These are phyloP conservation scores for Komagataella phaffii DNA, from an alignment of 805 yeast species.

Conservation along the genomic window DNA sequence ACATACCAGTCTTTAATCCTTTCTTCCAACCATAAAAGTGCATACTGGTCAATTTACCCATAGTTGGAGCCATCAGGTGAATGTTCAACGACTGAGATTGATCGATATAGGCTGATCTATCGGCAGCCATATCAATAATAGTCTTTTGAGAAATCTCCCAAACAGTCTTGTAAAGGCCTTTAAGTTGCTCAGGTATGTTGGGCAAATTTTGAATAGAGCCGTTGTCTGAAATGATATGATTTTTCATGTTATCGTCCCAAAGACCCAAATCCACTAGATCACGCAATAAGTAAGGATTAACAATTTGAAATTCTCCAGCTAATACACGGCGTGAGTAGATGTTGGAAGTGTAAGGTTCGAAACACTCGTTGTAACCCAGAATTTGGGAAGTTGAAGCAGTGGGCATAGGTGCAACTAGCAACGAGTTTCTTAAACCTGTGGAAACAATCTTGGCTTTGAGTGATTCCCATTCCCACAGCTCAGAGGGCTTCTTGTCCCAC, in stretches of 20 bases:
- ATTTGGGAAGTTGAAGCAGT: slow-evolving; percentile 57
- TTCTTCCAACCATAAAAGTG: slow-evolving; percentile 99
- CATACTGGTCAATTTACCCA: slow-evolving; percentile 96
- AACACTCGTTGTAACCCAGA: slow-evolving; percentile 48
- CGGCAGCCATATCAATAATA: slow-evolving; percentile 77
- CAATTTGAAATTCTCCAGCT: slow-evolving; percentile 54
- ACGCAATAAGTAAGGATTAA: slow-evolving; percentile 42
- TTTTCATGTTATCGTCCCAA: slow-evolving; percentile 46
- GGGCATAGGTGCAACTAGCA: slow-evolving; percentile 54
- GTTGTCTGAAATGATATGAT: slow-evolving; percentile 38
- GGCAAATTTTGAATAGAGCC: slow-evolving; percentile 46
- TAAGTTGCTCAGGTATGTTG: slow-evolving; percentile 38
- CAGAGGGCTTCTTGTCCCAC: slow-evolving; percentile 47
- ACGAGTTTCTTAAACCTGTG: slow-evolving; percentile 43
- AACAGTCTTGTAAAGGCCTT: slow-evolving; percentile 63
- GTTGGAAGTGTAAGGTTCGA: slow-evolving; percentile 51
- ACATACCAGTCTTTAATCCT: slow-evolving; percentile 98
- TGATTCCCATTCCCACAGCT: slow-evolving; percentile 45
- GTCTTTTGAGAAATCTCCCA: slow-evolving; percentile 91
- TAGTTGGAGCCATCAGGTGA: slow-evolving; percentile 84
- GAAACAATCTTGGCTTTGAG: slow-evolving; percentile 33
- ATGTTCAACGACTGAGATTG: slow-evolving; percentile 93
- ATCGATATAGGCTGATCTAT: slow-evolving; percentile 68
- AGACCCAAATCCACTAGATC: slow-evolving; percentile 46
- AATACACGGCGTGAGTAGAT: slow-evolving; percentile 50